Conservation (phyloP, 2,329 filamentous ascomycete genomes). For the Lasiodiplodia sp. region DNA sequence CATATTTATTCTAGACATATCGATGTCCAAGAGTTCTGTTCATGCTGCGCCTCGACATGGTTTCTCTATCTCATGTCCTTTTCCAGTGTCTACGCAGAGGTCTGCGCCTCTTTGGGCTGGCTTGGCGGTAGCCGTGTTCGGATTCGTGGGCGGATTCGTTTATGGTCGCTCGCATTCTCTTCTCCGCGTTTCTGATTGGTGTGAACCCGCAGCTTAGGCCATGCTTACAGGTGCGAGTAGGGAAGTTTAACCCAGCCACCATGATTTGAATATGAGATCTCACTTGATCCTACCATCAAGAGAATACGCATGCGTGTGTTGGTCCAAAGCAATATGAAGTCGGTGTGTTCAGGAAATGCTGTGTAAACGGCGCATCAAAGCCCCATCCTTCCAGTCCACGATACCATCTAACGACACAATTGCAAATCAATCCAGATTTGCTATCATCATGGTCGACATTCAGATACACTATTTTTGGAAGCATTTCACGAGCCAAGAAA, state of each 20-base stretch:
- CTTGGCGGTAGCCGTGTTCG: background rate
- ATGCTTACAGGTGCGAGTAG: background rate
- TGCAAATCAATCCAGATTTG: too few species aligned
- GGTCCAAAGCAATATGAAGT: background rate
- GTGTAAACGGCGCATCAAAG: too few species aligned
- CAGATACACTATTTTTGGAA: too few species aligned
- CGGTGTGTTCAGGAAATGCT: too few species aligned
- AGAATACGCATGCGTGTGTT: background rate
- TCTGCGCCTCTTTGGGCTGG: constrained; percentile 5
- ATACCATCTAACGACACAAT: too few species aligned
- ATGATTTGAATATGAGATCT: background rate
- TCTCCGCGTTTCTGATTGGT: background rate
- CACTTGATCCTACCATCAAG: background rate
- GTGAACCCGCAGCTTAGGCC: background rate
- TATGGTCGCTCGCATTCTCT: constrained; percentile 6
- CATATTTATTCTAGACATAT: background rate
- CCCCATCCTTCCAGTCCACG: too few species aligned
- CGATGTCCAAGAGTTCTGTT: background rate
- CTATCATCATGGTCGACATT: too few species aligned
- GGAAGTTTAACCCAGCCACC: background rate
- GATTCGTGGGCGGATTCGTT: background rate
- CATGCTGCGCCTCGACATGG: background rate
- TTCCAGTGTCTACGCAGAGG: background rate
- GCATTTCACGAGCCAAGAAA: too few species aligned
- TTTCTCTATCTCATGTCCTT: background rate